Evolutionary conservation across 768 basidiomycete genomes (phyloP), one percentile per base, ranked within the genome.

Genomic region (Amanita rubescens): DNA sequence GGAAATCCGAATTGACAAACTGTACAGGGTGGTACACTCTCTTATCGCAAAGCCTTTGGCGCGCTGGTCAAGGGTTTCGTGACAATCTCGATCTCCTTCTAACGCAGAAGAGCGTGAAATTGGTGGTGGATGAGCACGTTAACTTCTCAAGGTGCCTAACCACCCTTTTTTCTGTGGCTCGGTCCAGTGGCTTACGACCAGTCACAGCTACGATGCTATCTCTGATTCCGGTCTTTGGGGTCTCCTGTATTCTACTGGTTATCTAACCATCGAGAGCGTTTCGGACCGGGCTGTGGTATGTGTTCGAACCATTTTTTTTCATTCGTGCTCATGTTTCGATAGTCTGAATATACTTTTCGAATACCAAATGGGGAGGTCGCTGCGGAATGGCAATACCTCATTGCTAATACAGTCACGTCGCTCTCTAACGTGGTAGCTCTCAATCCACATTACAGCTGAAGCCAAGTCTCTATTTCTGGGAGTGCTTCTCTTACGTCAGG

Each of bases 181-280:
- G 55, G 49, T 55, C n/a, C n/a, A n/a, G n/a, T 55, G 51, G 49
- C 55, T 55, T 51, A 55, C 22, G 55, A 51, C 50, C 38, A 39
- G 49, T 51, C 32, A 11, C 51, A 56, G 55, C 14, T 53, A 25
- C 17, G 22, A 56, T 22, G 9, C 51, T 35, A 39, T 53, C 8
- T 56, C 55, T 34, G 52, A 56, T 53, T 24, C 19, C 39, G 55
- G 55, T 47, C 55, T 56, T 41, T 56, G 55, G 55, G 55, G 55
- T 38, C 55, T 56, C 24, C 34, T 56, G 34, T 53, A 53, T 47
- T 56, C 45, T 38, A 47, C 27, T 30, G 27, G 27, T 30, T 30
- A 30, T 30, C 27, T 30, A 30, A 30, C 27, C 27, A 30, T 30
- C 55, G 55, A 55, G 39, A 51, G 41, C n/a, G 20, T 51, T 47